These are phyloP conservation scores for Lanmaoa rubissima DNA, from an alignment of 768 basidiomycete species.

Conservation along the genomic window DNA sequence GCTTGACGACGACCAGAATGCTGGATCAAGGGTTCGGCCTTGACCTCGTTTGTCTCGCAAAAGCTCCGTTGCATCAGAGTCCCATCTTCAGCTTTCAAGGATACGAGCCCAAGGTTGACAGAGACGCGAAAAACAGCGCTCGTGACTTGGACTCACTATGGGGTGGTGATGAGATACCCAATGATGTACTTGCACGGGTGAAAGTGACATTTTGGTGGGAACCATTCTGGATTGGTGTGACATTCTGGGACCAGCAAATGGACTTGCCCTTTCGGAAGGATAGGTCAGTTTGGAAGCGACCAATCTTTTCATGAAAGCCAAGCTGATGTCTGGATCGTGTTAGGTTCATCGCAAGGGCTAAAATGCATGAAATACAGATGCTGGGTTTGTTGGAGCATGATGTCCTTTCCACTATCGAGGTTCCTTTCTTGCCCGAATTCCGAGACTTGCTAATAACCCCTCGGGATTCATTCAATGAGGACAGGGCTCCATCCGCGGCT, in stretches of 20 bases:
- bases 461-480: slow-evolving; percentile 34
- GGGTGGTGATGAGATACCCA: slow-evolving; percentile 59
- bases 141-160: slow-evolving; percentile 69
- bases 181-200: slow-evolving; percentile 34
- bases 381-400: slow-evolving; percentile 90
- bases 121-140: slow-evolving; percentile 42
- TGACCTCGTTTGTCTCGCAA: slow-evolving; percentile 85
- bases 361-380: slow-evolving; percentile 97
- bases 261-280: slow-evolving; percentile 79
- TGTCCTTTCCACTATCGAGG: slow-evolving; percentile 83
- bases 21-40: slow-evolving; percentile 90
- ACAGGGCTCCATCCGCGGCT: slow-evolving; percentile 40
- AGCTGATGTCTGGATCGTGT: slow-evolving; percentile 1
- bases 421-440: slow-evolving; percentile 67
- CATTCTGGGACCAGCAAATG: slow-evolving; percentile 87
- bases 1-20: slow-evolving; percentile 90
- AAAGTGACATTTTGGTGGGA: slow-evolving; percentile 83
- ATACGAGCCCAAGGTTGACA: slow-evolving; percentile 54
- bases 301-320: neutral
- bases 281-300: slow-evolving; percentile 44
- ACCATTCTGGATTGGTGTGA: slow-evolving; percentile 80
- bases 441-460: slow-evolving; percentile 32
- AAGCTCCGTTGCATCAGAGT: slow-evolving; percentile 89
- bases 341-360: slow-evolving; percentile 91
- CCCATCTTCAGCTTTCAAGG: slow-evolving; percentile 90